Evolutionary conservation across 2,329 filamentous ascomycete species (phyloP), one percentile per base, ranked within the genome.

Genomic region (Cordyceps javanica): DNA sequence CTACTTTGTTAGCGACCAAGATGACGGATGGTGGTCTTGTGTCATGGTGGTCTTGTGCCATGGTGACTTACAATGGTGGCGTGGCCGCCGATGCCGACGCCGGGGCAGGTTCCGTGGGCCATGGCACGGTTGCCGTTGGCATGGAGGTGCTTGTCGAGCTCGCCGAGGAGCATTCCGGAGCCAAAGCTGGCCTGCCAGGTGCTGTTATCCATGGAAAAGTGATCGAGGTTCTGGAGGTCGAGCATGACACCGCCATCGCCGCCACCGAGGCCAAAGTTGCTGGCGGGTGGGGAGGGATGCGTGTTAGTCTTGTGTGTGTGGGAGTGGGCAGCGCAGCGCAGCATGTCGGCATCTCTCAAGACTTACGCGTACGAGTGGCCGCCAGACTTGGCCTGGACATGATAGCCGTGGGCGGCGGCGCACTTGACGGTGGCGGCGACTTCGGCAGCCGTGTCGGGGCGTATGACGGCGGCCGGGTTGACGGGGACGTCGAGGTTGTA

Each of bases 291-390:
- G 26, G 56, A 7, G 44, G 26, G 49, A 50, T n/a, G 16, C 16
- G 16, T 38, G 21, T 6, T 21, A 21, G 38, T 2, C 7, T n/a
- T n/a, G n/a, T n/a, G n/a, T n/a, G n/a, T n/a, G n/a, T n/a, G n/a
- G n/a, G n/a, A 3, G 8, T 9, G 38, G 7, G 38, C 38, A n/a
- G 19, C 16, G 38, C 38, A 19, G n/a, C 16, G n/a, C 19, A 3
- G 21, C 9, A 25, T 16, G 14, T 19, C 14, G 4, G n/a, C 36
- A 19, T 45, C n/a, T 8, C 16, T n/a, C 2, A 2, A 2, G n/a
- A 60, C 76, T 63, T 67, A 81, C 79, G 74, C 83, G 61, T 85
- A 88, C 0, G 82, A 87, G 64, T 88, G 85, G 0, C 85, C 85
- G 4, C 85, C 85, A 2, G 82, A 84, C 61, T 77, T 81, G 23